Evolutionary conservation across 2,329 filamentous ascomycete species (phyloP), one percentile per base, ranked within the genome.

Genomic region (Myriangium duriaei): DNA sequence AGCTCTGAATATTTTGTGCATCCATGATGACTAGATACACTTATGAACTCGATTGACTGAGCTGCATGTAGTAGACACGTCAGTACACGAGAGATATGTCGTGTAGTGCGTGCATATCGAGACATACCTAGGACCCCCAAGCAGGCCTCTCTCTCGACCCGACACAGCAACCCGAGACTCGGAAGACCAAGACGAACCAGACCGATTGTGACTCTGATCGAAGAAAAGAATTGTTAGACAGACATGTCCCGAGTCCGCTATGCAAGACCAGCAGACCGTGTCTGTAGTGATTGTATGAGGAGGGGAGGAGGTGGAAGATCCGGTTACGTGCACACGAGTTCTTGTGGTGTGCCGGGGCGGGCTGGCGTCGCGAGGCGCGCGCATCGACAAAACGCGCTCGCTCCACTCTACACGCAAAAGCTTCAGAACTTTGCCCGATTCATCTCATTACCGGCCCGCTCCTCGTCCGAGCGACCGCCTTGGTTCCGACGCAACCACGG

Each of bases 1-100:
- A 39, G 9, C 28, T 21, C 13, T 39, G 36, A 11, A 30, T 39
- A n/a, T 39, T 16, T 30, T 39, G 36, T 39, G 36, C 18, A 15
- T 39, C 36, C 36, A 39, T 39, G 29, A 26, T 39, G 14, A 12
- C 28, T 11, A 19, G 14, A n/a, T n/a, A n/a, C n/a, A n/a, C n/a
- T n/a, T n/a, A n/a, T n/a, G n/a, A n/a, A n/a, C n/a, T n/a, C n/a
- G n/a, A 11, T 15, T 31, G n/a, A 19, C 26, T 18, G 5, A n/a
- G 18, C 21, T 26, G 7, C 21, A 26, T 26, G 7, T n/a, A n/a
- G n/a, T n/a, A 11, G 32, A 19, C 36, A 39, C 36, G 36, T 39
- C 13, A 28, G 16, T 14, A 39, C 36, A 33, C 36, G 36, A 39
- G 26, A 17, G 32, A 7, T 7, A 7, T 7, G 21, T 7, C 21